phyloP scores from a whole-genome alignment of 2,329 filamentous ascomycete species.

The Monascus ruber region DNA sequence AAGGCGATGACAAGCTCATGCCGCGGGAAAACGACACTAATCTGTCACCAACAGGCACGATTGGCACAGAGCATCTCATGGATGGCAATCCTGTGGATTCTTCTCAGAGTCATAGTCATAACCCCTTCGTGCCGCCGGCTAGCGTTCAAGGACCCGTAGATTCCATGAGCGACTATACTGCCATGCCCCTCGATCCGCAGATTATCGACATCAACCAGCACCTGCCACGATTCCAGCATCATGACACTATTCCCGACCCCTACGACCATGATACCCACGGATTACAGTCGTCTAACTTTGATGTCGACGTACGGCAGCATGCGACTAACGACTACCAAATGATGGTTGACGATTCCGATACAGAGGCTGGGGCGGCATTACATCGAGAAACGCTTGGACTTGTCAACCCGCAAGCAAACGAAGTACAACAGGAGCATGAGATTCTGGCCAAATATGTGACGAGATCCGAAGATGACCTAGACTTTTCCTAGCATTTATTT shows the following conservation, averaged over 20 bases:
- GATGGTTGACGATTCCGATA: slow-evolving; percentile 31
- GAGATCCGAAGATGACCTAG: slow-evolving; percentile 24
- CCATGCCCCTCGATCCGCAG: slow-evolving; percentile 50
- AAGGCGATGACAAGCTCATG: slow-evolving; percentile 13
- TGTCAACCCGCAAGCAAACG: slow-evolving; percentile 27
- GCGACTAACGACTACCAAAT: slow-evolving; percentile 29
- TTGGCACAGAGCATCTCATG: slow-evolving; percentile 10
- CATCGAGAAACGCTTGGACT: slow-evolving; percentile 28
- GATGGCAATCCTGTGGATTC: slow-evolving; percentile 11
- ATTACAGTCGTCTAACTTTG: slow-evolving; percentile 24
- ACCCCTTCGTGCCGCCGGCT: slow-evolving; percentile 21
- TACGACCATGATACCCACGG: slow-evolving; percentile 22
- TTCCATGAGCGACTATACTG: slow-evolving; percentile 32
- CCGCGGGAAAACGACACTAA: slow-evolving; percentile 5
- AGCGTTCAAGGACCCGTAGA: slow-evolving; percentile 26
- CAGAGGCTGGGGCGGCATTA: slow-evolving; percentile 18
- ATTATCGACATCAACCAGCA: slow-evolving; percentile 44
- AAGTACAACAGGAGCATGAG: slow-evolving; percentile 30
- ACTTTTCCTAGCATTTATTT: slow-evolving; percentile 12
- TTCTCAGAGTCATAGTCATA: slow-evolving; percentile 13
- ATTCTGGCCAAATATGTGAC: slow-evolving; percentile 29
- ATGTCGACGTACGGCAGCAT: slow-evolving; percentile 28
- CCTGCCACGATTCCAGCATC: slow-evolving; percentile 29
- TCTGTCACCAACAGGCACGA: slow-evolving; percentile 4
- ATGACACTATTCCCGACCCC: slow-evolving; percentile 24